Evolutionary conservation across 495 filamentous ascomycete genomes (phyloP).

Genomic region (Tuber brumale): DNA sequence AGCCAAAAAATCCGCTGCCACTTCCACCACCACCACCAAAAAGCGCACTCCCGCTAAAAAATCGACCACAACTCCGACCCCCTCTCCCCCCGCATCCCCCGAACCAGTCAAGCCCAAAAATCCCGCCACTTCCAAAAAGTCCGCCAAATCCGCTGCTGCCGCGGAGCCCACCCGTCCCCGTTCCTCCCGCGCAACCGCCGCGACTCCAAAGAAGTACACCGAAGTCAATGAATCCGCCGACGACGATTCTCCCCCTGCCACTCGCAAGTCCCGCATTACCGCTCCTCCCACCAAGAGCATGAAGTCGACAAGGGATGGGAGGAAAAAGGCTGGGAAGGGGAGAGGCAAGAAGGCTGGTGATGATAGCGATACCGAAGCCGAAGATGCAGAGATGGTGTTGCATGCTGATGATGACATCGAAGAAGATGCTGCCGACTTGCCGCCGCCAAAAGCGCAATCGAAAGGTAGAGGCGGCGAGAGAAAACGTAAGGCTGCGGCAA

Average conservation of each 20-base stretch:
- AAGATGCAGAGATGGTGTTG: neutral
- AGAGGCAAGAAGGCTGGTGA: neutral
- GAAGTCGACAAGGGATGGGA: neutral
- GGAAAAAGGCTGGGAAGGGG: neutral
- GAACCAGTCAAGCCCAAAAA: neutral
- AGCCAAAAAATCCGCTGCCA: neutral
- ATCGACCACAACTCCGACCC: neutral
- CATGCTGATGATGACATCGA: neutral
- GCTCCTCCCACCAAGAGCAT: neutral
- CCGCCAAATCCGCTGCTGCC: neutral
- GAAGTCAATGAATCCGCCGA: neutral
- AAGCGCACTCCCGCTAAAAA: neutral
- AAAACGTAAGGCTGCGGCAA: neutral
- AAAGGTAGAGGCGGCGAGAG: neutral
- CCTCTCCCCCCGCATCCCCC: neutral
- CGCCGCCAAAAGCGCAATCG: neutral
- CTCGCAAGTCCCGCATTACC: neutral
- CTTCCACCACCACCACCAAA: neutral
- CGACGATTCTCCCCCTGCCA: neutral
- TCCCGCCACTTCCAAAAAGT: neutral
- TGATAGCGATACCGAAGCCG: neutral
- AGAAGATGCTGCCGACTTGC: neutral
- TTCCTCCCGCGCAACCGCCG: neutral
- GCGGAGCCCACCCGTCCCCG: neutral
- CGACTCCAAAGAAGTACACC: neutral